Conservation (phyloP, 257 asterid genomes). For the Leonotis leonurus region DNA sequence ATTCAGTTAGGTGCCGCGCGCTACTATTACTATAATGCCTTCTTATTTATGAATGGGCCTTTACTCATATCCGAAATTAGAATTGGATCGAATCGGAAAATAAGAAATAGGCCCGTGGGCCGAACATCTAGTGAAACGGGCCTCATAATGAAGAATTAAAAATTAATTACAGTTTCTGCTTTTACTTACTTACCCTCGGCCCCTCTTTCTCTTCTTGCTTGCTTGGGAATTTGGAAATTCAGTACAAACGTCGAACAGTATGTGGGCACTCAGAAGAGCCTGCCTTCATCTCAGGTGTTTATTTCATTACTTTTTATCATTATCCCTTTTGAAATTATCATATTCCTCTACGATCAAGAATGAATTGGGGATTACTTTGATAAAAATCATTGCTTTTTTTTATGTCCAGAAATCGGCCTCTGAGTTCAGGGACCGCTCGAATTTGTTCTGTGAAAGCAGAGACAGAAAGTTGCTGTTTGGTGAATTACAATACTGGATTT, state of each 20-base stretch:
- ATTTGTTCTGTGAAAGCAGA: constrained; percentile 25
- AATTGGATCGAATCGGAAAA: no score
- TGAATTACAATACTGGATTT: constrained; percentile 20
- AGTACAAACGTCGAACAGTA: constrained; percentile 13
- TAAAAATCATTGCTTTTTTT: constrained; percentile 1
- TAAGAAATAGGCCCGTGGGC: no score
- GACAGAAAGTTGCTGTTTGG: constrained; percentile 22
- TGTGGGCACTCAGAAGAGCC: constrained; percentile 72
- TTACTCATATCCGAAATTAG: no score
- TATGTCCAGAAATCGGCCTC: constrained; percentile 52
- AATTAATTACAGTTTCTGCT: no score
- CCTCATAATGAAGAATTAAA: no score
- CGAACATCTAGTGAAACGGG: no score
- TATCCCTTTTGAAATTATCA: background rate
- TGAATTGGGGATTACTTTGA: background rate
- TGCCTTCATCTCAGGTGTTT: constrained; percentile 48
- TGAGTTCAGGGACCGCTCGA: constrained; percentile 24
- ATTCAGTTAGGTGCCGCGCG: background rate
- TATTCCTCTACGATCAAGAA: background rate
- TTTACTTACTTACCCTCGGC: no score
- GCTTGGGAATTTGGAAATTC: background rate
- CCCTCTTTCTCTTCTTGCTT: no score
- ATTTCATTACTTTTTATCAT: constrained; percentile 3
- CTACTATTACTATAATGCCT: no score
- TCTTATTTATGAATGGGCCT: no score